Percentiles rank a stretch among this genome's conserved stretches.
These are phyloP conservation scores for Alloteropsis semialata DNA, from an alignment of 176 grass and related monocot species.

Conservation along the genomic window DNA sequence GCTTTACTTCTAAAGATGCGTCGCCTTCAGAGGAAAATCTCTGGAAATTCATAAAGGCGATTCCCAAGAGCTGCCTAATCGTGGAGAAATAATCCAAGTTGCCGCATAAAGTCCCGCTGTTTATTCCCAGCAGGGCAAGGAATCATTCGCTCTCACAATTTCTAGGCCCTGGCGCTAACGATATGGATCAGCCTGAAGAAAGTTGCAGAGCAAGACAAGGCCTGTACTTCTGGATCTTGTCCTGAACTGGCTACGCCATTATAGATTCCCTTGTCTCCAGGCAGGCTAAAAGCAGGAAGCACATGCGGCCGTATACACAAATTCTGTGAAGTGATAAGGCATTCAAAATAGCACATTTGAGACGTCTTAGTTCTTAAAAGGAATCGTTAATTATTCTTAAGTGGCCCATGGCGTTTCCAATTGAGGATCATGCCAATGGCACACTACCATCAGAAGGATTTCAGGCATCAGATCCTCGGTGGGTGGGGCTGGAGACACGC, in stretches of 20 bases:
- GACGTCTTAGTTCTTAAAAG: slow-evolving; percentile 17
- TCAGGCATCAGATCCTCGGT: neutral
- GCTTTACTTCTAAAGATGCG: slow-evolving; percentile 9
- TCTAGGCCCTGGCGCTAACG: neutral
- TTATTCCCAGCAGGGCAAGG: slow-evolving; percentile 1
- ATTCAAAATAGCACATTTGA: neutral
- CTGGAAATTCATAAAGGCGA: neutral
- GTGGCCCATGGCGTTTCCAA: slow-evolving; percentile 27
- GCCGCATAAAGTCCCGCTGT: neutral
- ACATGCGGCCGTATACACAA: slow-evolving; percentile 4
- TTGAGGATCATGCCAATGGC: slow-evolving; percentile 24
- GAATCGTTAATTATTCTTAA: neutral
- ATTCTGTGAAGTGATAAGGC: no score
- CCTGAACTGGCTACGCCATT: slow-evolving; percentile 22
- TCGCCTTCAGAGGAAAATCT: neutral
- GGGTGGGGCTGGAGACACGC: neutral
- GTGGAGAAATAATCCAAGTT: slow-evolving; percentile 7
- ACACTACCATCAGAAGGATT: slow-evolving; percentile 14
- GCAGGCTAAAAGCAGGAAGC: neutral
- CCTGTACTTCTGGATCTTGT: slow-evolving; percentile 50
- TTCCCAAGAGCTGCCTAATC: neutral
- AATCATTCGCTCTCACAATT: slow-evolving; percentile 7
- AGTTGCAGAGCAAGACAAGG: slow-evolving; percentile 30
- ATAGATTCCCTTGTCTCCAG: slow-evolving; percentile 12
- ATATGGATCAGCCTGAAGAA: slow-evolving; percentile 19